These are phyloP conservation scores for Fusarium pilosicola DNA, from an alignment of 2,329 filamentous ascomycete genomes.

Conservation along the genomic window DNA sequence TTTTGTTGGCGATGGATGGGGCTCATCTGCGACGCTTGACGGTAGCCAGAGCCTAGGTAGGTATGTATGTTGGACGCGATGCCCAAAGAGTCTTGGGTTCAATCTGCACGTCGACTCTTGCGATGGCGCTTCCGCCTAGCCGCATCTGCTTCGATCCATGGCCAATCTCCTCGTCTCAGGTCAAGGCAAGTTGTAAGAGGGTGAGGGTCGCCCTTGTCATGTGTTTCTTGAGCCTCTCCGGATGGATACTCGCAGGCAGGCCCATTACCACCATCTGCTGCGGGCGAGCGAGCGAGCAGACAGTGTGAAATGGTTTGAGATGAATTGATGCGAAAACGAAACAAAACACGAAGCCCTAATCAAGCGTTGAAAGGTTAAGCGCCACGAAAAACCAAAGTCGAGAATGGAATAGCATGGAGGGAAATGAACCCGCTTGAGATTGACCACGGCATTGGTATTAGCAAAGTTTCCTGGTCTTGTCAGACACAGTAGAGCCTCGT, in stretches of 20 bases:
- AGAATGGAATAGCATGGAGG: constrained; percentile 19
- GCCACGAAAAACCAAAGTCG: constrained; percentile 4
- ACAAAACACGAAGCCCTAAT: constrained; percentile 18
- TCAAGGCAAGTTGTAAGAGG: constrained; percentile 22
- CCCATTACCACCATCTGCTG: constrained; percentile 11
- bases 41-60: background rate
- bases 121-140: constrained; percentile 41
- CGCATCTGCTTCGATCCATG: constrained; percentile 38
- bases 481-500: constrained; percentile 3
- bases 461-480: constrained; percentile 1
- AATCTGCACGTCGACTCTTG: constrained; percentile 36
- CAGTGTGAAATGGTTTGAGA: background rate
- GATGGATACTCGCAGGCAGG: background rate
- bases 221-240: constrained; percentile 11
- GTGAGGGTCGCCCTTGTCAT: constrained; percentile 28
- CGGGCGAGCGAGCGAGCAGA: constrained; percentile 3
- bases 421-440: constrained; percentile 26
- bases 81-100: constrained; percentile 27
- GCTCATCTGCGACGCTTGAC: constrained; percentile 13
- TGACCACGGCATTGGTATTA: constrained; percentile 20
- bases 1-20: constrained; percentile 24
- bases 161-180: constrained; percentile 42
- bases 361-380: background rate
- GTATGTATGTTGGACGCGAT: constrained; percentile 14
- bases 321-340: constrained; percentile 6